Conservation (phyloP, 352 stramenopile genomes). For the Globisporangium splendens region DNA sequence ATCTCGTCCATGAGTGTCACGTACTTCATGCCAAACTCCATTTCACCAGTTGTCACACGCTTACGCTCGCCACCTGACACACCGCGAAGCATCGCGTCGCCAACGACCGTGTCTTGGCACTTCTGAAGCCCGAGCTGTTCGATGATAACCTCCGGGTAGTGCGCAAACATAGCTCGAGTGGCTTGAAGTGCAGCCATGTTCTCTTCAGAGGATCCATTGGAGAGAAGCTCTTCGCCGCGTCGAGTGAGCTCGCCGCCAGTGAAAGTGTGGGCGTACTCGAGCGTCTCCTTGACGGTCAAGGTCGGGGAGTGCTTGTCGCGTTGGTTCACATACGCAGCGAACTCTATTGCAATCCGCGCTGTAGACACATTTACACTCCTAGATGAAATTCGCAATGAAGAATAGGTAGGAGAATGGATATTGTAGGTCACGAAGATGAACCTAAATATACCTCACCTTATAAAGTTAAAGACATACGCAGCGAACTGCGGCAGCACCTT, state of each 20-base stretch:
- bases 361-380: too few relatives aligned
- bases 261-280: conserved; percentile 51
- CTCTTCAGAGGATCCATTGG: conserved; percentile 35
- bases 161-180: conserved; percentile 25
- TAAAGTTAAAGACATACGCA: too few relatives aligned
- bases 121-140: conserved; percentile 46
- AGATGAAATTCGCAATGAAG: too few relatives aligned
- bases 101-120: too few relatives aligned
- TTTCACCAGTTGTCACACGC: too few relatives aligned
- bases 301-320: conserved; percentile 43
- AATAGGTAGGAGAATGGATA: too few relatives aligned
- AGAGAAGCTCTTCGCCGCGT: conserved; percentile 27
- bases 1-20: conserved; percentile 85
- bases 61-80: too few relatives aligned
- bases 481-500: conserved; percentile 37
- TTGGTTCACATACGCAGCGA: conserved; percentile 48
- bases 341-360: too few relatives aligned
- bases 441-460: too few relatives aligned
- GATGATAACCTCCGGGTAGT: conserved; percentile 59
- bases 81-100: too few relatives aligned
- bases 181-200: conserved; percentile 36
- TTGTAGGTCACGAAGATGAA: too few relatives aligned
- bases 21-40: conserved; percentile 71
- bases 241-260: conserved; percentile 34
- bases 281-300: conserved; percentile 46